Conservation (phyloP, 257 asterid species). For the Sherardia arvensis region DNA sequence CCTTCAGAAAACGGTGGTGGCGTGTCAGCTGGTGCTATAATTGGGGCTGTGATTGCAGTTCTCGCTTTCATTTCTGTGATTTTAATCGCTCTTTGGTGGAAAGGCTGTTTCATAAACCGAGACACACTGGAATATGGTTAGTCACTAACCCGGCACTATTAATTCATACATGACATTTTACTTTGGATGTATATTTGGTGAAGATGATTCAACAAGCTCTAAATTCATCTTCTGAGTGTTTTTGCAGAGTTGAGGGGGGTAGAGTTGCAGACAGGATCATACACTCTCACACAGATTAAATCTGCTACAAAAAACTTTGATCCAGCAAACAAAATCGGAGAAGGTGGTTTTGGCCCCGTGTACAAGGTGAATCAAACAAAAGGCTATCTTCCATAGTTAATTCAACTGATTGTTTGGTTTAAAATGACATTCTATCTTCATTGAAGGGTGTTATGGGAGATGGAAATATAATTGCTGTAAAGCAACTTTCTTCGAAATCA, state of each 20-base stretch:
- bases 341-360: slow-evolving; percentile 84
- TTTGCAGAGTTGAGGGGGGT: slow-evolving; percentile 20
- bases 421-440: background rate
- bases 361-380: slow-evolving; percentile 40
- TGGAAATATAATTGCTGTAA: slow-evolving; percentile 64
- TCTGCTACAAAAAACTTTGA: slow-evolving; percentile 70
- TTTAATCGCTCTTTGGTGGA: slow-evolving; percentile 56
- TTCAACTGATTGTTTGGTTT: background rate
- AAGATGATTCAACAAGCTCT: too few relatives aligned
- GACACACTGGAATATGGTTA: slow-evolving; percentile 36
- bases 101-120: slow-evolving; percentile 24
- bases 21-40: slow-evolving; percentile 38
- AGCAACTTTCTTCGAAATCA: slow-evolving; percentile 44
- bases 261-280: slow-evolving; percentile 55
- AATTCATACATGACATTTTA: too few relatives aligned
- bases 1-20: slow-evolving; percentile 17
- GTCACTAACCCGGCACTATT: too few relatives aligned
- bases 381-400: background rate
- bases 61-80: slow-evolving; percentile 21
- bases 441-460: slow-evolving; percentile 50
- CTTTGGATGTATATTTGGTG: too few relatives aligned
- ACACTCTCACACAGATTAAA: slow-evolving; percentile 57
- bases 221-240: background rate
- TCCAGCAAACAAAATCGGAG: slow-evolving; percentile 61
- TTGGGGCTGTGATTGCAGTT: slow-evolving; percentile 43